Percentiles rank a stretch among this genome's conserved stretches.
Evolutionary conservation across 2,329 filamentous ascomycete species (phyloP).

Genomic region (Aspergillus japonicus): DNA sequence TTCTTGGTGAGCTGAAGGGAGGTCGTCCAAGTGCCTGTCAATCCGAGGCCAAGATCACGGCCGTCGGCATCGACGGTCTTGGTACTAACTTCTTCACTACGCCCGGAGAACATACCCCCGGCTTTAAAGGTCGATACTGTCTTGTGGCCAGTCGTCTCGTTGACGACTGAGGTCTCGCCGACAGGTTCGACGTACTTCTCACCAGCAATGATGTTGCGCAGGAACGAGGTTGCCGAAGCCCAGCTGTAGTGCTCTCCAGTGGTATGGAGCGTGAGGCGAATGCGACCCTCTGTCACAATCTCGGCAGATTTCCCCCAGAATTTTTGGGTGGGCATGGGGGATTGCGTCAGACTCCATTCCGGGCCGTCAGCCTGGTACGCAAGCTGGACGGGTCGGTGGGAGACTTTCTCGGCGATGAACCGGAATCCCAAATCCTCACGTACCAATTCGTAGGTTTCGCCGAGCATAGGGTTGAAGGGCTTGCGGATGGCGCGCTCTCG

Average conservation of each 20-base stretch:
- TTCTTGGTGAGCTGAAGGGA: constrained; percentile 66
- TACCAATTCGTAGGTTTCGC: constrained; percentile 91
- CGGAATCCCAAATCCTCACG: constrained; percentile 84
- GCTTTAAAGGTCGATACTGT: constrained; percentile 87
- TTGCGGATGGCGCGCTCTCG: constrained; percentile 93
- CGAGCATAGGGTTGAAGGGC: constrained; percentile 94
- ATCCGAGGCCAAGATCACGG: constrained; percentile 61
- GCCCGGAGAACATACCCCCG: constrained; percentile 95
- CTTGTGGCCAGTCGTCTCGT: constrained; percentile 80
- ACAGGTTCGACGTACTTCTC: constrained; percentile 98
- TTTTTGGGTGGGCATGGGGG: constrained; percentile 85
- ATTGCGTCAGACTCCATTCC: constrained; percentile 83
- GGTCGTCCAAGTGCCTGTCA: constrained; percentile 82
- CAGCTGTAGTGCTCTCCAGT: constrained; percentile 83
- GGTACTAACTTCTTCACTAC: constrained; percentile 83
- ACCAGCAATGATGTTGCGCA: constrained; percentile 94
- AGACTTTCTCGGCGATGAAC: constrained; percentile 92
- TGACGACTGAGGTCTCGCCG: constrained; percentile 79
- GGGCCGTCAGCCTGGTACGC: constrained; percentile 89
- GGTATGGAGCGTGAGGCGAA: constrained; percentile 72
- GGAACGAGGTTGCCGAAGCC: constrained; percentile 82
- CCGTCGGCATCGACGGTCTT: constrained; percentile 70
- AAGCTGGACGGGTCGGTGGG: constrained; percentile 85
- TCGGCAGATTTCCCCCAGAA: constrained; percentile 99
- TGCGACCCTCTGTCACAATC: constrained; percentile 85